phyloP scores from a whole-genome alignment of 805 yeast species.

The Wickerhamomyces queroliae region DNA sequence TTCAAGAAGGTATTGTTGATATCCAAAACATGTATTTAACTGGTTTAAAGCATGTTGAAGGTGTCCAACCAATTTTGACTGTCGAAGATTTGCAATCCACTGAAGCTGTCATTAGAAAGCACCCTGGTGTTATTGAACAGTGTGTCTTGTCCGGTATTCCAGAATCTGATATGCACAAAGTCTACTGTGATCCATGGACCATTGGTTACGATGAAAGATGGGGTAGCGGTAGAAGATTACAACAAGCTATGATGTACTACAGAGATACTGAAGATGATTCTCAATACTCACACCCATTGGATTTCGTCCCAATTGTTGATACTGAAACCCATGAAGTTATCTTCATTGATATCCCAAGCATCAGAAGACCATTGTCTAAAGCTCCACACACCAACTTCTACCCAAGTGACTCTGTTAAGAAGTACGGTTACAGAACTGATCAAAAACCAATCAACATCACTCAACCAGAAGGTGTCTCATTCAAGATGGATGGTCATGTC shows the following conservation, averaged over 20 bases:
- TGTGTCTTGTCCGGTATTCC: conserved; percentile 68
- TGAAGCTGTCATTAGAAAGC: conserved; percentile 62
- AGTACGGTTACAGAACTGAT: conserved; percentile 59
- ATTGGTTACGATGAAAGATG: conserved; percentile 72
- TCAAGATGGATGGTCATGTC: conserved; percentile 60
- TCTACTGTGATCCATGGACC: conserved; percentile 67
- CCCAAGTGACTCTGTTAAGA: conserved; percentile 55
- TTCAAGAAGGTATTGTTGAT: conserved; percentile 68
- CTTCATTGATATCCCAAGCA: conserved; percentile 68
- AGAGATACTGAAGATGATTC: conserved; percentile 73
- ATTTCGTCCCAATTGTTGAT: conserved; percentile 79
- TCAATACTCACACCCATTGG: conserved; percentile 61
- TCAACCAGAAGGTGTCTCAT: conserved; percentile 82
- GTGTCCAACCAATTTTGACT: conserved; percentile 72
- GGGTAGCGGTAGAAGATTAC: conserved; percentile 70
- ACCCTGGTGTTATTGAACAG: conserved; percentile 68
- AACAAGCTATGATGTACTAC: conserved; percentile 78
- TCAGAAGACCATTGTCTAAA: conserved; percentile 67
- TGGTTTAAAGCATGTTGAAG: conserved; percentile 43
- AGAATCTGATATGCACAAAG: conserved; percentile 36
- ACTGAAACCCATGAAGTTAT: conserved; percentile 64
- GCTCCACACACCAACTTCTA: conserved; percentile 66
- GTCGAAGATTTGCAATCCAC: conserved; percentile 59
- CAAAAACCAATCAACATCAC: conserved; percentile 63
- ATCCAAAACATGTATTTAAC: conserved; percentile 41